Conservation (phyloP, 148 eudicot genomes). For the Gaultheria prostrata region DNA sequence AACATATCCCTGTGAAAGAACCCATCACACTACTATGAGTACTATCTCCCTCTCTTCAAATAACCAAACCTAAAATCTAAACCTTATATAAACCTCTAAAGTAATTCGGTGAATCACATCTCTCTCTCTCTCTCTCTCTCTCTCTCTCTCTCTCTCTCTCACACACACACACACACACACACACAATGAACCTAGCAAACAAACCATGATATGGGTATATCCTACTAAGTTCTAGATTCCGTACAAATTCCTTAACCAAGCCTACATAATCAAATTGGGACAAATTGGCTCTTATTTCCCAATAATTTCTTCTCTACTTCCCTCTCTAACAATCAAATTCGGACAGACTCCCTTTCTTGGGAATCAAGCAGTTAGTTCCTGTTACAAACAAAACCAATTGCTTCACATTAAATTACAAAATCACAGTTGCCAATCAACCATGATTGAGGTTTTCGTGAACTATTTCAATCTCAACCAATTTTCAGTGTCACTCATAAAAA, state of each 20-base stretch:
- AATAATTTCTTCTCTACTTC: too few species aligned
- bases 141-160: too few species aligned
- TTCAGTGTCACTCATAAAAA: not conserved
- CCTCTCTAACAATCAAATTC: too few species aligned
- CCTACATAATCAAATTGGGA: not conserved
- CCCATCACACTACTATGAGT: slow-evolving; percentile 66
- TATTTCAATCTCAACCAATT: not conserved
- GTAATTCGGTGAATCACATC: too few species aligned
- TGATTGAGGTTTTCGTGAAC: not conserved
- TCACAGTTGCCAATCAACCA: not conserved
- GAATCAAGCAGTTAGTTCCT: not conserved
- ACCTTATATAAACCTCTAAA: too few species aligned
- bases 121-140: too few species aligned
- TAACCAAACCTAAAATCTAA: too few species aligned
- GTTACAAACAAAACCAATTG: not conserved
- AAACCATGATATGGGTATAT: not conserved
- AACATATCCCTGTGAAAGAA: slow-evolving; percentile 71
- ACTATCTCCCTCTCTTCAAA: not conserved
- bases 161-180: too few species aligned
- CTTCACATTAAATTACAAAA: not conserved
- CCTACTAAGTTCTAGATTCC: not conserved
- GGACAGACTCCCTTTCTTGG: not conserved
- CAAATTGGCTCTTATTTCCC: too few species aligned
- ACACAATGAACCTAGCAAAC: too few species aligned
- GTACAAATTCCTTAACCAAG: not conserved